A percentile compares a stretch with the other conserved stretches of the same genome.
Evolutionary conservation across 2,329 filamentous ascomycete species (phyloP).

Genomic region (Talaromyces marneffei): DNA sequence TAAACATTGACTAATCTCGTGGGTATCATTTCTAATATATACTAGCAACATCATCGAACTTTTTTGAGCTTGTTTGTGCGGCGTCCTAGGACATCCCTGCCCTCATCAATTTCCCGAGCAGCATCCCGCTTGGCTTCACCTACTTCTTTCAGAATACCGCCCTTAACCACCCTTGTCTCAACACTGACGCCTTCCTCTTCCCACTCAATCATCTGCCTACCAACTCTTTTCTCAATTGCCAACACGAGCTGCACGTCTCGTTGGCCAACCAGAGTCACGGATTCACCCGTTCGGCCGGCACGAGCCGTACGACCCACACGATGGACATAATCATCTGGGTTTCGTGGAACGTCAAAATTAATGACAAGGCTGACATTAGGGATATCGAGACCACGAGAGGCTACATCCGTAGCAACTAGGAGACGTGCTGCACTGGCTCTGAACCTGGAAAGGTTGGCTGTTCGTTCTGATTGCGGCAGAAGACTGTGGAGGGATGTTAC

Average conservation of each 20-base stretch:
- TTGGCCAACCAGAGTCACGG: slow-evolving; percentile 85
- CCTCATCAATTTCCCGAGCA: slow-evolving; percentile 82
- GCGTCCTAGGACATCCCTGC: slow-evolving; percentile 86
- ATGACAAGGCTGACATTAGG: slow-evolving; percentile 84
- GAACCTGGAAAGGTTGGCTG: slow-evolving; percentile 84
- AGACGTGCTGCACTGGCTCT: slow-evolving; percentile 82
- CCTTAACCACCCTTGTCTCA: slow-evolving; percentile 80
- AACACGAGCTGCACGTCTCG: slow-evolving; percentile 86
- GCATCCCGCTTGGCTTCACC: slow-evolving; percentile 95
- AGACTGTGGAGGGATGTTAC: slow-evolving; percentile 87
- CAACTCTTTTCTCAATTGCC: slow-evolving; percentile 80
- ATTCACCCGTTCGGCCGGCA: slow-evolving; percentile 76
- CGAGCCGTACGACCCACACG: slow-evolving; percentile 90
- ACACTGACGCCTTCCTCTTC: slow-evolving; percentile 86
- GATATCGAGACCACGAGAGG: slow-evolving; percentile 89
- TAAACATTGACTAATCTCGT: neutral
- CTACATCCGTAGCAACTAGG: slow-evolving; percentile 91
- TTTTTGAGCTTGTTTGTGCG: slow-evolving; percentile 47
- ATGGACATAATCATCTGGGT: slow-evolving; percentile 96
- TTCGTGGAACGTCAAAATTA: slow-evolving; percentile 94
- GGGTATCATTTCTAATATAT: slow-evolving; percentile 11
- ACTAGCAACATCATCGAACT: slow-evolving; percentile 21
- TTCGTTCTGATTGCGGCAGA: slow-evolving; percentile 76
- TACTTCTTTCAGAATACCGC: slow-evolving; percentile 73
- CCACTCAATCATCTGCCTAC: slow-evolving; percentile 73